Evolutionary conservation across 352 stramenopile species (phyloP).

Genomic region (Phytopythium cucurbitacearum): DNA sequence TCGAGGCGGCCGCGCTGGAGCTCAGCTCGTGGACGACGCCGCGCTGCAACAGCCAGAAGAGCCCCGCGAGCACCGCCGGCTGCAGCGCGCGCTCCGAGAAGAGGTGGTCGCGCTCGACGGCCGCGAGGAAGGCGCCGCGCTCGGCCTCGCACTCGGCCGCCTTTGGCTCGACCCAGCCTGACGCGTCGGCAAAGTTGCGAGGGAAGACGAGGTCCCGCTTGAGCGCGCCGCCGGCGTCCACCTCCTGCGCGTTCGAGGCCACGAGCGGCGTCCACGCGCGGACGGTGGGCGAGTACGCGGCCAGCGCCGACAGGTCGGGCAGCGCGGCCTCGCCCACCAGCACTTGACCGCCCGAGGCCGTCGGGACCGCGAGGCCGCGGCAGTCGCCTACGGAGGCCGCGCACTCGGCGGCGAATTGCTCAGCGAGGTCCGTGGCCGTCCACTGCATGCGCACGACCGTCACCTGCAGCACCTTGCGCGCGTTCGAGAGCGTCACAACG

Average conservation of each 20-base stretch:
- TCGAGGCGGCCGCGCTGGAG: conserved; percentile 4
- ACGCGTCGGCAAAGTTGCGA: conserved; percentile 30
- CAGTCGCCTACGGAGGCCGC: conserved; percentile 16
- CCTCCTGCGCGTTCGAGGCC: conserved; percentile 42
- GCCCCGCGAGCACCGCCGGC: conserved; percentile 37
- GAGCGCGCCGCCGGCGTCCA: conserved; percentile 37
- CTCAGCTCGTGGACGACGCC: conserved; percentile 26
- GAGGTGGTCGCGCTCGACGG: conserved; percentile 33
- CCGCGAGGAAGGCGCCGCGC: conserved; percentile 34
- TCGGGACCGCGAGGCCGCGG: neutral
- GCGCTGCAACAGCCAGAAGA: conserved; percentile 56
- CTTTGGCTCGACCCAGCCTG: neutral
- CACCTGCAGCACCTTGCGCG: conserved; percentile 38
- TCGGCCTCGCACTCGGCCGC: conserved; percentile 31
- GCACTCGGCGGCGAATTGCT: conserved; percentile 25
- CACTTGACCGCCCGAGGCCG: conserved; percentile 5
- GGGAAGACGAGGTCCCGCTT: conserved; percentile 59
- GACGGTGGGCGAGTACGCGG: conserved; percentile 20
- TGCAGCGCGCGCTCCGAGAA: conserved; percentile 46
- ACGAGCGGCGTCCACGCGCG: conserved; percentile 32
- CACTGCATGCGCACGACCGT: conserved; percentile 42
- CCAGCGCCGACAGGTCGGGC: conserved; percentile 19
- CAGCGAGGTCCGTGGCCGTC: conserved; percentile 25
- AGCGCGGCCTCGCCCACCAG: conserved; percentile 26
- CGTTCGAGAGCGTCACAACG: conserved; percentile 35